phyloP scores from a whole-genome alignment of 225 moss, liverwort and hornwort species.

The Straminergon stramineum region DNA sequence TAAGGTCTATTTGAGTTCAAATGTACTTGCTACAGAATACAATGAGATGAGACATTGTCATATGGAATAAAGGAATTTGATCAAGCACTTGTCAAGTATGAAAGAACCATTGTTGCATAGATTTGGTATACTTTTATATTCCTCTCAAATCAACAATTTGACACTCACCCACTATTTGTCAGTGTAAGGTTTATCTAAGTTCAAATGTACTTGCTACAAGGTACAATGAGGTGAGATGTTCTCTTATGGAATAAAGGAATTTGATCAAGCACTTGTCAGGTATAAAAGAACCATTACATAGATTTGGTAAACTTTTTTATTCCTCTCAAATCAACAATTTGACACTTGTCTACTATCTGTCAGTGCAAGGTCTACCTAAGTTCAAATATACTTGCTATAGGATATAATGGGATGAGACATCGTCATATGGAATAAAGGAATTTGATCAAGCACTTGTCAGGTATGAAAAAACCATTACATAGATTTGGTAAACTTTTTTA shows the following conservation, averaged over 20 bases:
- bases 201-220: not conserved
- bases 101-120: fast-evolving
- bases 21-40: too few relatives aligned
- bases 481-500: not conserved
- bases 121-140: not conserved
- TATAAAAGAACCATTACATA: not conserved
- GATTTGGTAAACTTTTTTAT: not conserved
- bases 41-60: not conserved
- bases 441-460: not conserved
- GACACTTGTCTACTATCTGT: not conserved
- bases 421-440: not conserved
- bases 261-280: fast-evolving
- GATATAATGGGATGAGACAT: not conserved
- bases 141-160: not conserved
- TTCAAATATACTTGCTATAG: fast-evolving
- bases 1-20: not conserved
- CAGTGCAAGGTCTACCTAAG: fast-evolving
- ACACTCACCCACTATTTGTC: not conserved
- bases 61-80: not conserved
- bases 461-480: fast-evolving
- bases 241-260: fast-evolving
- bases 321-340: not conserved
- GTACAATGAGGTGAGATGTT: not conserved
- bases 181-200: not conserved
- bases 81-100: not conserved